Percentiles rank a stretch among this genome's conserved stretches.
phyloP scores from a whole-genome alignment of 495 filamentous ascomycete species.

The Aspergillus sclerotioniger region DNA sequence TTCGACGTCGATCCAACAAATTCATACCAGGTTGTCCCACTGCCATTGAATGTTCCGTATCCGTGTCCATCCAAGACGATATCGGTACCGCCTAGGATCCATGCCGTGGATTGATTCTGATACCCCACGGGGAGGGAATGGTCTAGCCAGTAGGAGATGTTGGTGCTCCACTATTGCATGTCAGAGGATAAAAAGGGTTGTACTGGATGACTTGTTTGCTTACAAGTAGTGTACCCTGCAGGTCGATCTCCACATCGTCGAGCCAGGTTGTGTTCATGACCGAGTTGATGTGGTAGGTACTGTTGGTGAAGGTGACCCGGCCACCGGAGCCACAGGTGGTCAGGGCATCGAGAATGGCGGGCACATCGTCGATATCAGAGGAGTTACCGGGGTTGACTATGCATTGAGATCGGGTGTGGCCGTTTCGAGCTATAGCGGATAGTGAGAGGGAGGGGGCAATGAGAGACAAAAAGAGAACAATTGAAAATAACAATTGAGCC shows the following conservation, averaged over 20 bases:
- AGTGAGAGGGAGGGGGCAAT: background rate
- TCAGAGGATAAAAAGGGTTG: background rate
- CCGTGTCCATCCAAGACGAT: slow-evolving; percentile 39
- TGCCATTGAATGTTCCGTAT: slow-evolving; percentile 42
- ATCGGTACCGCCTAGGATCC: slow-evolving; percentile 44
- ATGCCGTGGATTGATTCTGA: slow-evolving; percentile 51
- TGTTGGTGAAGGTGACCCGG: slow-evolving; percentile 35
- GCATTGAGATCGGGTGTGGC: slow-evolving; percentile 7
- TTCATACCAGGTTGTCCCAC: slow-evolving; percentile 44
- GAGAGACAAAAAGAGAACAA: too few species aligned
- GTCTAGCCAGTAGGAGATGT: slow-evolving; percentile 47
- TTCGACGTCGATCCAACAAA: slow-evolving; percentile 32
- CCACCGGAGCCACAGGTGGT: slow-evolving; percentile 36
- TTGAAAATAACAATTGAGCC: background rate
- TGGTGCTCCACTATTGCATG: slow-evolving; percentile 35
- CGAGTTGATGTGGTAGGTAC: slow-evolving; percentile 38
- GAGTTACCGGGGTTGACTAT: slow-evolving; percentile 12
- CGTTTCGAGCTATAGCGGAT: slow-evolving; percentile 14
- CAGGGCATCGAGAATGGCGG: slow-evolving; percentile 42
- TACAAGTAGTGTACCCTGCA: slow-evolving; percentile 33
- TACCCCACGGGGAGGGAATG: slow-evolving; percentile 43
- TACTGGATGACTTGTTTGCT: background rate
- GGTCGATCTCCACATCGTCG: slow-evolving; percentile 40
- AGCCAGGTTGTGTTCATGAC: slow-evolving; percentile 45
- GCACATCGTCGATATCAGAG: slow-evolving; percentile 33